Conservation (phyloP, 306 rosid genomes). For the Rubus parviflorus region DNA sequence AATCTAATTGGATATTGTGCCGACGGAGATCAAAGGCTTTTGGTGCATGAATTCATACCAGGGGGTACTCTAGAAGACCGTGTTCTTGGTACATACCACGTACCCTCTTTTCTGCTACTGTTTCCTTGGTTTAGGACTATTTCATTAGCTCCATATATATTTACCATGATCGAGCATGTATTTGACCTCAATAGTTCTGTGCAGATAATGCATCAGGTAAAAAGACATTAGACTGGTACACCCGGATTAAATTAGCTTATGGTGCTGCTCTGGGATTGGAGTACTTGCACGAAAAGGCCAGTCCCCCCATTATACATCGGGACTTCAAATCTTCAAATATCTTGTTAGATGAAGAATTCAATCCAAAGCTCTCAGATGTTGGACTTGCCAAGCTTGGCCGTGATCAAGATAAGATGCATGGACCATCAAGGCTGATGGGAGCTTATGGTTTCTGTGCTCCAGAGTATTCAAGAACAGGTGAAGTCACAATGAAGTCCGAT, state of each 20-base stretch:
- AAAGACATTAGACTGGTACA: conserved; percentile 65
- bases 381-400: conserved; percentile 62
- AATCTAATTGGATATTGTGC: conserved; percentile 85
- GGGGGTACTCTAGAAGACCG: conserved; percentile 58
- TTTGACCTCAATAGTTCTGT: neutral
- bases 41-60: conserved; percentile 74
- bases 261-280: conserved; percentile 68
- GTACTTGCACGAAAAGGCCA: conserved; percentile 81
- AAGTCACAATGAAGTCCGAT: conserved; percentile 75
- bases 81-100: conserved; percentile 62
- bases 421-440: conserved; percentile 74
- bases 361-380: conserved; percentile 78
- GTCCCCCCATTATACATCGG: conserved; percentile 70
- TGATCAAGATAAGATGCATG: conserved; percentile 49
- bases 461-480: conserved; percentile 66
- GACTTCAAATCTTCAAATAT: conserved; percentile 75
- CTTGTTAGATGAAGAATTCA: conserved; percentile 55
- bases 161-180: neutral
- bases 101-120: neutral
- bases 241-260: conserved; percentile 69
- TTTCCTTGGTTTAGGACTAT: neutral
- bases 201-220: conserved; percentile 44
- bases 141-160: neutral
- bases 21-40: conserved; percentile 91
- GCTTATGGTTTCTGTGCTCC: conserved; percentile 90